Base-by-base conservation (phyloP, 1,139 yeast species). In the Kodamaea alishanica region DNA sequence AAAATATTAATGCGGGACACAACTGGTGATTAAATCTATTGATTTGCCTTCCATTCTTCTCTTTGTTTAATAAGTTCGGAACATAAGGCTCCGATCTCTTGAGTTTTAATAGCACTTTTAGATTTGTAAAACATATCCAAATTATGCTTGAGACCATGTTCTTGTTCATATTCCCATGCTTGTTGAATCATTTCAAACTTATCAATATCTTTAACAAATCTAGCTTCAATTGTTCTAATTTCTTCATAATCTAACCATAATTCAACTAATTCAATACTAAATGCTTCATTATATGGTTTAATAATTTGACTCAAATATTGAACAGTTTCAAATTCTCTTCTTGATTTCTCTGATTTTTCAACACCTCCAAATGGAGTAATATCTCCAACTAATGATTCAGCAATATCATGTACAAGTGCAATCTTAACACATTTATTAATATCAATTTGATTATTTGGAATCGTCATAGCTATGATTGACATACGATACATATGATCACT, bases 401-500 rank as follows among this genome's bases (percentile, higher is more conserved):
- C 97, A 55, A 92, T 84, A 60, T 92, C 98, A 62, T 92, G 98
- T 30, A 89, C 81, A 33, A 89, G 67, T 1, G 97, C 89, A 38
- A 92, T 89, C 60, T 86, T 84, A 38, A 82, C 84, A 69, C 97
- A 89, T 49, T 77, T 80, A 63, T 50, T 46, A 33, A 44, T 47
- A 43, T 52, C 65, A 30, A 60, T 55, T 9, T 59, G 52, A 6
- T 47, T 43, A 33, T 62, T 54, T 10, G 85, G 83, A 30, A 86
- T 73, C 27, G 87, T 63, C 84, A 90, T 77, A 22, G 95, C 72
- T 39, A 90, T 80, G 32, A 90, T 70, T 5, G 90, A 81, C 97
- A 94, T 92, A 45, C 99, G 75, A 59, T 92, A 92, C 97, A 92
- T 92, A 61, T 92, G 99, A 61, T 92, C 98, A 11, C 90, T 75